phyloP scores from a whole-genome alignment of 805 yeast genomes.

The Millerago galiae region DNA sequence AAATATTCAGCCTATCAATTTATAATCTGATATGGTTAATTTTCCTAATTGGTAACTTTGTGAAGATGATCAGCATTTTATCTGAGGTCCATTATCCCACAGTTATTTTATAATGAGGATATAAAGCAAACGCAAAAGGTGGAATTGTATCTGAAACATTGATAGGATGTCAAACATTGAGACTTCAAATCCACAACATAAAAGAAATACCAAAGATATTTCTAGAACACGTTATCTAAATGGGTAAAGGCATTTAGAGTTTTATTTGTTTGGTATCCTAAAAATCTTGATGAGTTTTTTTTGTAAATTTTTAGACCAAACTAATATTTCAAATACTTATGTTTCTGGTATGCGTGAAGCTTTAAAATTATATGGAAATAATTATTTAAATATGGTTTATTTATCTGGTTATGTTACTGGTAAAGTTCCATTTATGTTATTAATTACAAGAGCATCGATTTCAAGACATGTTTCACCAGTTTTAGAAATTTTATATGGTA shows the following conservation, averaged over 20 bases:
- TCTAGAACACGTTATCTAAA: background rate
- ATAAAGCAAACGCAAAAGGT: too few relatives aligned
- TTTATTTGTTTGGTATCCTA: constrained; percentile 8
- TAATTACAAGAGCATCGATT: constrained; percentile 38
- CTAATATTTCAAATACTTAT: constrained; percentile 56
- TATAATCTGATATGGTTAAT: too few relatives aligned
- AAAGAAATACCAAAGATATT: too few relatives aligned
- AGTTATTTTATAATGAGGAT: too few relatives aligned
- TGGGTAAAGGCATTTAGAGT: constrained; percentile 3
- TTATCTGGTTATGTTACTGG: constrained; percentile 7
- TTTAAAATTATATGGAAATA: constrained; percentile 50
- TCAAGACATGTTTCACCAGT: constrained; percentile 28
- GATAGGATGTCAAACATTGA: too few relatives aligned
- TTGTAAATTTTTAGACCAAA: constrained; percentile 47
- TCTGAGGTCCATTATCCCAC: too few relatives aligned
- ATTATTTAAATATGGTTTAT: constrained; percentile 3
- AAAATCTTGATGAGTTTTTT: constrained; percentile 10
- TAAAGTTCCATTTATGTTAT: constrained; percentile 3
- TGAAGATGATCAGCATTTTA: too few relatives aligned
- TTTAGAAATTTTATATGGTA: constrained; percentile 40
- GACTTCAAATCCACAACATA: too few relatives aligned
- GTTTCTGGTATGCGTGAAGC: constrained; percentile 54
- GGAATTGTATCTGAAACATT: too few relatives aligned
- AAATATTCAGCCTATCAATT: too few relatives aligned
- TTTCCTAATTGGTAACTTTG: too few relatives aligned